Evolutionary conservation across 2,329 filamentous ascomycete species (phyloP), one percentile per base, ranked within the genome.

Genomic region (Claviceps sp.): DNA sequence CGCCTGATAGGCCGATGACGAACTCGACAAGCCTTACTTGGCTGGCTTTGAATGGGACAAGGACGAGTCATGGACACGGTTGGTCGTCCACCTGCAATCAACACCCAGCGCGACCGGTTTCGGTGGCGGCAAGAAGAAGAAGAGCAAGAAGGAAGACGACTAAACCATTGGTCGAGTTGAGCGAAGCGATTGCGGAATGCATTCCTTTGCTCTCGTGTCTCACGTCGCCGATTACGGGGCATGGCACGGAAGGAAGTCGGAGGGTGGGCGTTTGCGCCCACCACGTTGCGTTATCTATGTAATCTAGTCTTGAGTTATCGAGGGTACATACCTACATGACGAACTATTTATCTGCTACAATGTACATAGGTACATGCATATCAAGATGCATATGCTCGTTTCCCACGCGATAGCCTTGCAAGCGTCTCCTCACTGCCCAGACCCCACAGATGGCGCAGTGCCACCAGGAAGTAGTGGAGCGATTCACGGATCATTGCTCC

Each of bases 41-140:
- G 84, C 84, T 63, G 91, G 91, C 59, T 96, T 97, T 73, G 89
- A 95, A 76, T 96, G 90, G 90, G 87, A 95, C 71, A 87, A 85
- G 68, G 86, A 95, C 61, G 88, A 95, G 71, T 89, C 82, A 65
- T 95, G 89, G 83, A 91, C 87, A 51, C 80, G 82, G 58, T 78
- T 97, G 64, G 75, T 94, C 62, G 89, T 96, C 47, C 89, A 93
- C 70, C 86, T 91, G 66, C 84, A 84, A 68, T 84, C 82, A 69
- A 78, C 85, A 60, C 81, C 80, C 55, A 76, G 77, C 22, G 71
- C 71, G 48, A 69, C 75, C 55, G 68, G 69, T 55, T 64, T 69
- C 56, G 68, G 63, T 45, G 64, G 66, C 56, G 64, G 68, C 57
- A 77, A 77, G 63, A 81, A 81, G 73, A 89, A 89, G 79, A 82